Evolutionary conservation across 2,329 filamentous ascomycete genomes (phyloP), one percentile per base, ranked within the genome.

Genomic region (Acrodontium crateriforme): DNA sequence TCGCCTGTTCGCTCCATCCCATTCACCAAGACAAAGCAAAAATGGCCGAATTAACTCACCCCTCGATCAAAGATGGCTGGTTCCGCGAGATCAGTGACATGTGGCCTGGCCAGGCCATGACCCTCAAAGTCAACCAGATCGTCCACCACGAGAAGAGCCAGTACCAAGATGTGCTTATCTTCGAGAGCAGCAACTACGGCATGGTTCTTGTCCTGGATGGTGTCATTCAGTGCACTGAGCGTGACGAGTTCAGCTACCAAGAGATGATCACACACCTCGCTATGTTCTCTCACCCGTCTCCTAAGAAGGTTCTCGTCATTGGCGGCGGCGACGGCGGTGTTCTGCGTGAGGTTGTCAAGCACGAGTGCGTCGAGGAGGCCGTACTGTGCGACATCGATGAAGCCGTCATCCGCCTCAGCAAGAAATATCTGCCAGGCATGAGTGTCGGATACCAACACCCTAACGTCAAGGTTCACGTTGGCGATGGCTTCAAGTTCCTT

Each of bases 91-190:
- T 93, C 64, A 92, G 81, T 47, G 68, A 89, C 55, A 95, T 98
- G 87, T 98, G 89, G 89, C 87, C 89, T 39, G 83, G 89, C 58
- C 89, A 95, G 68, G 89, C 89, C 57, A 95, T 95, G 87, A 94
- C 81, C 46, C 78, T 93, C 56, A 84, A 81, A 63, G 89, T 98
- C 62, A 87, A 98, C 60, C 82, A 94, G 69, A 77, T 98, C 53
- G 70, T 98, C 39, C 85, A 94, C 71, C 87, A 95, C 69, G 89
- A 98, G 69, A 95, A 94, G 74, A 89, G 80, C 69, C 69, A 92
- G 69, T 98, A 94, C 69, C 89, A 98, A 65, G 89, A 98, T 55
- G 87, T 98, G 42, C 76, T 98, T 50, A 83, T 95, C 67, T 98
- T 98, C 67, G 80, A 98, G 70, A 93, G 83, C 47, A 92, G 78